These are phyloP conservation scores for Boletus sensibilis DNA, from an alignment of 768 basidiomycete species.

Conservation along the genomic window DNA sequence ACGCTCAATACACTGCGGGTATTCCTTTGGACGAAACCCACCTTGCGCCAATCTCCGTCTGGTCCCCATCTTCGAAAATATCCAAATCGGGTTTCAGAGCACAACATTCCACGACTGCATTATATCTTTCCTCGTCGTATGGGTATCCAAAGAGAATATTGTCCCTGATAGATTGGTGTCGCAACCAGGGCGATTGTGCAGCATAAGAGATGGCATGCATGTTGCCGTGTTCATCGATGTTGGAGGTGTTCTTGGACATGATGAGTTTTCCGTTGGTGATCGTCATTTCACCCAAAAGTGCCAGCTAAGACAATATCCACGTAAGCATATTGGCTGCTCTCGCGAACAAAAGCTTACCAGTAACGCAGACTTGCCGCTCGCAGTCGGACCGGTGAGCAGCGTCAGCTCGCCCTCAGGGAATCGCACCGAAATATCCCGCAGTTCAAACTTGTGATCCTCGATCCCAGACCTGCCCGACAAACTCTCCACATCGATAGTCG, in stretches of 20 bases:
- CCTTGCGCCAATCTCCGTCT: slow-evolving; percentile 79
- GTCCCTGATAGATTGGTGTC: slow-evolving; percentile 71
- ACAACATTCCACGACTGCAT: slow-evolving; percentile 78
- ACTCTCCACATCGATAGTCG: slow-evolving; percentile 16
- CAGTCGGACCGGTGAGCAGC: slow-evolving; percentile 47
- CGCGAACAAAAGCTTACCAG: slow-evolving; percentile 28
- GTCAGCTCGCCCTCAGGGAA: slow-evolving; percentile 50
- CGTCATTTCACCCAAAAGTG: slow-evolving; percentile 42
- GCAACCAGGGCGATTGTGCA: slow-evolving; percentile 69
- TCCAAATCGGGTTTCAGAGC: slow-evolving; percentile 79
- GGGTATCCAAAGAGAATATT: slow-evolving; percentile 81
- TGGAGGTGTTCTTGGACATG: slow-evolving; percentile 48
- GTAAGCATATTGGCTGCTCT: not conserved
- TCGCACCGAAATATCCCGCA: slow-evolving; percentile 43
- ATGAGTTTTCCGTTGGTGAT: slow-evolving; percentile 35
- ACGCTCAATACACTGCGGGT: not conserved
- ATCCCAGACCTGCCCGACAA: slow-evolving; percentile 8
- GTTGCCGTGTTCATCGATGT: slow-evolving; percentile 57
- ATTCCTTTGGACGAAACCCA: slow-evolving; percentile 17
- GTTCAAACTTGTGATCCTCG: slow-evolving; percentile 39
- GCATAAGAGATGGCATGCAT: slow-evolving; percentile 70
- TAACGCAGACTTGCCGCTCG: slow-evolving; percentile 50
- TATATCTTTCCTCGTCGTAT: slow-evolving; percentile 68
- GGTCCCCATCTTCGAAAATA: slow-evolving; percentile 83
- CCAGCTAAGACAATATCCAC: slow-evolving; percentile 20